phyloP scores from a whole-genome alignment of 768 basidiomycete genomes.

The Mycena belliarum region DNA sequence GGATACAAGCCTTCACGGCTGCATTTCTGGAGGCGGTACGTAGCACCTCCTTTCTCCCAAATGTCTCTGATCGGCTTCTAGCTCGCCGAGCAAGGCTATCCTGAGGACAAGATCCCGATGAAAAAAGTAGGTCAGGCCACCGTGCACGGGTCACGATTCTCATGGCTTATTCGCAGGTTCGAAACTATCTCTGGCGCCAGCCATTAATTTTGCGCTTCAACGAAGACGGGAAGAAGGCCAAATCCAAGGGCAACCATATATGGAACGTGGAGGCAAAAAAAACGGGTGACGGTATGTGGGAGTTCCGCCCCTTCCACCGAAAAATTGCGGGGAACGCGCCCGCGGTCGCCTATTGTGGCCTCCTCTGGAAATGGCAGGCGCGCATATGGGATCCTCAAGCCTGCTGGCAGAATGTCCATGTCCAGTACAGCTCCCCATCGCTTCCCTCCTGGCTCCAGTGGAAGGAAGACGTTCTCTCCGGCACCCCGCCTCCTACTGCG shows the following conservation, averaged over 20 bases:
- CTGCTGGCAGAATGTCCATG: conserved; percentile 75
- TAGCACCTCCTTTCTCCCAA: background rate
- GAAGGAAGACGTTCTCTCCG: conserved; percentile 81
- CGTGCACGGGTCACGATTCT: conserved; percentile 4
- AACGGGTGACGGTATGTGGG: conserved; percentile 71
- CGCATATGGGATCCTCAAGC: conserved; percentile 97
- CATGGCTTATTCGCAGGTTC: conserved; percentile 56
- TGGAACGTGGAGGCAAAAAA: conserved; percentile 99
- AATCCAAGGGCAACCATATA: conserved; percentile 98
- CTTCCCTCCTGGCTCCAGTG: conserved; percentile 88
- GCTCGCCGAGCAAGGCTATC: conserved; percentile 84
- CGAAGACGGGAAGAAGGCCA: conserved; percentile 98
- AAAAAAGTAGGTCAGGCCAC: conserved; percentile 70
- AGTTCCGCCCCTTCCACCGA: conserved; percentile 85
- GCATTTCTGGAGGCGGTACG: conserved; percentile 89
- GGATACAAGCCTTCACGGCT: conserved; percentile 97
- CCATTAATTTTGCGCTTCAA: conserved; percentile 95
- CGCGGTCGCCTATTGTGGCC: conserved; percentile 75
- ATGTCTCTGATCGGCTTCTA: conserved; percentile 27
- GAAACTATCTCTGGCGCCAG: conserved; percentile 95
- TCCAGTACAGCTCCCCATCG: conserved; percentile 76
- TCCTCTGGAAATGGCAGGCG: conserved; percentile 88
- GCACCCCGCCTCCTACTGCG: conserved; percentile 76
- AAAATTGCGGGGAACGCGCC: conserved; percentile 86
- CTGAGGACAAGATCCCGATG: conserved; percentile 94